Evolutionary conservation across 1,284 basidiomycete species (phyloP).

Genomic region (Fomitiporia mediterranea): DNA sequence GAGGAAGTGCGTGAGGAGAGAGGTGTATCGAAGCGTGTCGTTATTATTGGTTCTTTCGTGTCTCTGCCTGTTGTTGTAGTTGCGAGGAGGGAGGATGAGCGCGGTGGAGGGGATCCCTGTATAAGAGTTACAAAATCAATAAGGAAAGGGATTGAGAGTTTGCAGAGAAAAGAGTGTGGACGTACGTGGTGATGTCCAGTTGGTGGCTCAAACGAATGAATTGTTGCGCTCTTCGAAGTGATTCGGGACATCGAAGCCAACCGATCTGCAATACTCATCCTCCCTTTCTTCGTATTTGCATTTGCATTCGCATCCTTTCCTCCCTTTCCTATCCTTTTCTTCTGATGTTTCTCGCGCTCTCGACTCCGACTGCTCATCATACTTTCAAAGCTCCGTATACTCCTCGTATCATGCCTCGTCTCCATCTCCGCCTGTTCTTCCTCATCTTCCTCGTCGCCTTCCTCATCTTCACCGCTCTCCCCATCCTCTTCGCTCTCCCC

Average conservation of each 20-base stretch:
- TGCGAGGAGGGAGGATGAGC: conserved; percentile 41
- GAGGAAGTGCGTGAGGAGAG: conserved; percentile 44
- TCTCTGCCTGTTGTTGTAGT: too few relatives aligned
- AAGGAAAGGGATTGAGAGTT: neutral
- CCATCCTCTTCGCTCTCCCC: conserved; percentile 33
- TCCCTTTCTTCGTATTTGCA: conserved; percentile 28
- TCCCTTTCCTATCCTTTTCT: conserved; percentile 23
- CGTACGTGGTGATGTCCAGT: conserved; percentile 14
- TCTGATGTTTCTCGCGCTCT: conserved; percentile 25
- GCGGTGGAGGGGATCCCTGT: conserved; percentile 40
- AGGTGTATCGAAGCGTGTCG: conserved; percentile 39
- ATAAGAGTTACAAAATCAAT: conserved; percentile 3
- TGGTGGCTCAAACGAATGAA: conserved; percentile 30
- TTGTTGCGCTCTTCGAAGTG: conserved; percentile 41
- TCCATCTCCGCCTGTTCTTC: conserved; percentile 36
- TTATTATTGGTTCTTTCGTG: conserved; percentile 17
- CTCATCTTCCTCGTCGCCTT: conserved; percentile 65
- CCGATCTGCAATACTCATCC: conserved; percentile 70
- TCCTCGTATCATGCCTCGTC: conserved; percentile 51
- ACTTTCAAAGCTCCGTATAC: conserved; percentile 77
- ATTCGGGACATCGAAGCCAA: conserved; percentile 65
- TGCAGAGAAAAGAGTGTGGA: neutral
- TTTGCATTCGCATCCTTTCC: too few relatives aligned
- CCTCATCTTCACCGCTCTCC: conserved; percentile 34
- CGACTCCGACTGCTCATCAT: conserved; percentile 59